These are phyloP conservation scores for Camelina hispida DNA, from an alignment of 345 rosid species.

Conservation along the genomic window DNA sequence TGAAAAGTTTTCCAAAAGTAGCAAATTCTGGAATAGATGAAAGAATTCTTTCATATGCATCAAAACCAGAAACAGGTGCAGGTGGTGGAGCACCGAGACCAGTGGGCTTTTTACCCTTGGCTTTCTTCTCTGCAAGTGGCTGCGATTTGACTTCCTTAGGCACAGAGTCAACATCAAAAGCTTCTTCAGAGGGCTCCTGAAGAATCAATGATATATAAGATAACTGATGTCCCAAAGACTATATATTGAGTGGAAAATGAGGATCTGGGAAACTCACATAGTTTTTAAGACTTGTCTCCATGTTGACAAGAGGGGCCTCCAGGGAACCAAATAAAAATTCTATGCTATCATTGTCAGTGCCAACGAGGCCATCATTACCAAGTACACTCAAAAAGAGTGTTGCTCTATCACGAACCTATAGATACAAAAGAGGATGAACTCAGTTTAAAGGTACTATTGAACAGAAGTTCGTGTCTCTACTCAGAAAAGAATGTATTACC, in stretches of 20 bases:
- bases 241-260: conserved; percentile 23
- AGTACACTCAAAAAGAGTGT: conserved; percentile 83
- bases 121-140: conserved; percentile 92
- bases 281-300: conserved; percentile 87
- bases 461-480: background rate
- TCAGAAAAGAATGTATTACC: background rate
- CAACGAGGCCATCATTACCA: conserved; percentile 68
- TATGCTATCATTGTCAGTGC: conserved; percentile 64
- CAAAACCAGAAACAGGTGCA: conserved; percentile 70
- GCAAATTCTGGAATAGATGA: conserved; percentile 86
- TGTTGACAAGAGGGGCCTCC: conserved; percentile 79
- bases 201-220: conserved; percentile 41
- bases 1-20: conserved; percentile 84
- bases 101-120: conserved; percentile 84
- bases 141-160: conserved; percentile 85
- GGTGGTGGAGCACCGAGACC: conserved; percentile 78
- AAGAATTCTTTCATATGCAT: conserved; percentile 77
- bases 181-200: conserved; percentile 84
- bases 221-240: conserved; percentile 19
- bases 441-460: background rate
- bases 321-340: conserved; percentile 80
- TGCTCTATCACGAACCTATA: conserved; percentile 96
- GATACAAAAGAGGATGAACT: conserved; percentile 7
- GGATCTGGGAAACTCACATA: conserved; percentile 61
- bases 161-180: conserved; percentile 83